Evolutionary conservation across 2,329 filamentous ascomycete species (phyloP).

Genomic region (Pezicula carpinea): DNA sequence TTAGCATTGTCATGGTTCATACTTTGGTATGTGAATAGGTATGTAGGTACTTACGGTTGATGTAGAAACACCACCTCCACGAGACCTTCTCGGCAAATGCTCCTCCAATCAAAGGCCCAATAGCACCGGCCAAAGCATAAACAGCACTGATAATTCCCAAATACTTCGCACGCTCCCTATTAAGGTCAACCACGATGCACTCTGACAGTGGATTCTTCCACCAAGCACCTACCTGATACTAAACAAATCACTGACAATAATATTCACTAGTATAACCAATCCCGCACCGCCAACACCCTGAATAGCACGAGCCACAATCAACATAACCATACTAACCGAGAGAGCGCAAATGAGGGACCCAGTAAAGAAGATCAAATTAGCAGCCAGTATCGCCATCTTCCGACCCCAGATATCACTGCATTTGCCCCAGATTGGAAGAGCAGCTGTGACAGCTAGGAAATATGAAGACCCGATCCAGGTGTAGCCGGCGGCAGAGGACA

Average conservation of each 20-base stretch:
- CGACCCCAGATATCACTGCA: constrained; percentile 55
- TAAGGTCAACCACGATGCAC: constrained; percentile 5
- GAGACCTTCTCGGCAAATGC: constrained; percentile 56
- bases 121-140: constrained; percentile 58
- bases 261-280: constrained; percentile 47
- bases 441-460: constrained; percentile 65
- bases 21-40: not conserved
- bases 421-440: constrained; percentile 61
- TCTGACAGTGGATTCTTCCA: not conserved
- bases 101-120: constrained; percentile 63
- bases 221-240: constrained; percentile 30
- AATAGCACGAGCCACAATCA: constrained; percentile 42
- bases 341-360: constrained; percentile 46
- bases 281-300: constrained; percentile 50
- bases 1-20: constrained; percentile 10
- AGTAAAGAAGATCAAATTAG: constrained; percentile 45
- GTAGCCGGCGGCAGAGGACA: constrained; percentile 48
- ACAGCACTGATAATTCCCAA: constrained; percentile 62
- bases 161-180: constrained; percentile 47
- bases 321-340: constrained; percentile 38
- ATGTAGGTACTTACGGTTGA: constrained; percentile 11
- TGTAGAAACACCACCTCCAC: constrained; percentile 53
- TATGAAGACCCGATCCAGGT: constrained; percentile 75
- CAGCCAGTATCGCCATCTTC: constrained; percentile 45
- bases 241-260: constrained; percentile 51